Evolutionary conservation across 805 yeast species (phyloP).

Genomic region (Schwanniomyces vanrijiae): DNA sequence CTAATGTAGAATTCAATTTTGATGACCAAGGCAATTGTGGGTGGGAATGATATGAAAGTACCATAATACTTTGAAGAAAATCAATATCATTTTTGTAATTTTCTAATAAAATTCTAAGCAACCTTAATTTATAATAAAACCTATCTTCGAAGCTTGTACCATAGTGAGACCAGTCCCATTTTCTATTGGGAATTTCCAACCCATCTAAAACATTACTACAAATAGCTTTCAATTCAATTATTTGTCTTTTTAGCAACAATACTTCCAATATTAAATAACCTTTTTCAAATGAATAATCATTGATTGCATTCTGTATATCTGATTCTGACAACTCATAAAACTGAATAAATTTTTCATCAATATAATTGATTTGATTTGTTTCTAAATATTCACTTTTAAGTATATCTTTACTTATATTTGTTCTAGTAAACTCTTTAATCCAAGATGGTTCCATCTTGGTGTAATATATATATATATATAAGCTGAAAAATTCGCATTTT

Average conservation of each 20-base stretch:
- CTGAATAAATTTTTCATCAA: neutral
- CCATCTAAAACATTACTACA: neutral
- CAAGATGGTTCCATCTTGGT: neutral
- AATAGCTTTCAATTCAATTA: neutral
- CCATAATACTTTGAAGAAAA: neutral
- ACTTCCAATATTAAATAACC: slow-evolving; percentile 7
- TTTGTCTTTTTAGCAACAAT: neutral
- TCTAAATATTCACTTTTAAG: neutral
- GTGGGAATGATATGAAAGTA: slow-evolving; percentile 20
- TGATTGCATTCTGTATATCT: slow-evolving; percentile 3
- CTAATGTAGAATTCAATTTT: slow-evolving; percentile 9
- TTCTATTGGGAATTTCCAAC: slow-evolving; percentile 5
- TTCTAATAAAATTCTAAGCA: slow-evolving; percentile 5
- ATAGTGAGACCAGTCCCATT: slow-evolving; percentile 9
- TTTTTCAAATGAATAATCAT: slow-evolving; percentile 1
- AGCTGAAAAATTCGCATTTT: no score
- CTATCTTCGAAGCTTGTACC: neutral
- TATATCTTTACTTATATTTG: neutral
- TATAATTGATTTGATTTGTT: neutral
- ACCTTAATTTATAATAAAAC: slow-evolving; percentile 6
- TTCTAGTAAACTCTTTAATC: neutral
- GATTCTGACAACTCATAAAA: neutral
- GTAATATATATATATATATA: no score
- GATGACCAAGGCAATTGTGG: slow-evolving; percentile 32
- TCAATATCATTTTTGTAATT: neutral